Evolutionary conservation across 352 stramenopile genomes (phyloP).

Genomic region (Globisporangium alternatum): DNA sequence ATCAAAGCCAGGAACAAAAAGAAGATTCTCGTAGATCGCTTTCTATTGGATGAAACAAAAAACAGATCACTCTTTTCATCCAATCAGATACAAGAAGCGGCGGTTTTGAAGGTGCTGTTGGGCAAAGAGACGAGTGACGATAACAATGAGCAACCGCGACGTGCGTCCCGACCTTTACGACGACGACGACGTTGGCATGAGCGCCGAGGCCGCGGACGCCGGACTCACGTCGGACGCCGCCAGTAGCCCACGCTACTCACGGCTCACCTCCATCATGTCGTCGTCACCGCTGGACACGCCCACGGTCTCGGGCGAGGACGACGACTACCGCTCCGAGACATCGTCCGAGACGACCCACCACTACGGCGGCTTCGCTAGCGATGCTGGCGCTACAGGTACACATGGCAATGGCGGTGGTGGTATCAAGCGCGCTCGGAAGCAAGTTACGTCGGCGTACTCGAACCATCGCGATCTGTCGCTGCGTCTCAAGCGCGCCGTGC

Average conservation of each 20-base stretch:
- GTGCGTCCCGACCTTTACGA: neutral
- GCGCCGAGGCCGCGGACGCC: neutral
- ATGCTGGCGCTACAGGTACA: neutral
- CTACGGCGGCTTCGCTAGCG: constrained; percentile 9
- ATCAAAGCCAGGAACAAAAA: neutral
- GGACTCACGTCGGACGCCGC: neutral
- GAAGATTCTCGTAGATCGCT: neutral
- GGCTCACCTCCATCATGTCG: constrained; percentile 1
- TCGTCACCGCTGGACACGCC: constrained; percentile 55
- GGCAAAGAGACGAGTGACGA: neutral
- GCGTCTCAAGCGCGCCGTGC: constrained; percentile 53
- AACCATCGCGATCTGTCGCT: constrained; percentile 64
- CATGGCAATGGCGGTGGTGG: neutral
- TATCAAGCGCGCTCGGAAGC: constrained; percentile 24
- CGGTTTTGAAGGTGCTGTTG: neutral
- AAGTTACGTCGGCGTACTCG: constrained; percentile 44
- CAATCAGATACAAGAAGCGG: neutral
- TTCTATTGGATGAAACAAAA: neutral
- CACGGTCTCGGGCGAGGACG: constrained; percentile 61
- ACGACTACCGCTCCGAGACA: constrained; percentile 78
- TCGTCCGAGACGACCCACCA: constrained; percentile 55
- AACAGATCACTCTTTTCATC: neutral
- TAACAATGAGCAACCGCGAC: constrained; percentile 1
- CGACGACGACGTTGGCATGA: neutral
- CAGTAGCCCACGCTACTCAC: neutral